A percentile compares a stretch with the other conserved stretches of the same genome.
These are phyloP conservation scores for Solanum pennellii DNA, from an alignment of 257 asterid species.

Conservation along the genomic window DNA sequence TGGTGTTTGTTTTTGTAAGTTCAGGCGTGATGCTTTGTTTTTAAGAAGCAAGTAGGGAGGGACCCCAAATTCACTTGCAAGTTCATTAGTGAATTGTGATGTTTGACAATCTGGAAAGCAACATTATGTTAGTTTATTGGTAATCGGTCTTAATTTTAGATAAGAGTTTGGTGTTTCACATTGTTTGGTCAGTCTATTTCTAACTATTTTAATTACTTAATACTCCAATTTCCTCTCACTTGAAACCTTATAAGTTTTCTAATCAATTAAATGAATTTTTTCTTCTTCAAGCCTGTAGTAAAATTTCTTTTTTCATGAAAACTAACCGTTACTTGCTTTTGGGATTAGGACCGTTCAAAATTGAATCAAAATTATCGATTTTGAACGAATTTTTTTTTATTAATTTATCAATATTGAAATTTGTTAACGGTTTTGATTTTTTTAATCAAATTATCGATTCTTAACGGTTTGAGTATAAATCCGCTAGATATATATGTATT, in stretches of 20 bases:
- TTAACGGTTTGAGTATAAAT: too few relatives aligned
- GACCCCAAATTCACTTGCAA: background rate
- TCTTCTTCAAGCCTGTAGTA: background rate
- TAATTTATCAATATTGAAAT: too few relatives aligned
- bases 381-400: too few relatives aligned
- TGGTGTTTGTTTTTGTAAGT: background rate
- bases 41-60: background rate
- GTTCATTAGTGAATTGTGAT: background rate
- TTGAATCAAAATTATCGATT: too few relatives aligned
- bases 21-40: background rate
- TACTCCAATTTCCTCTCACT: background rate
- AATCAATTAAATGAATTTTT: background rate
- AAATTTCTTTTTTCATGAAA: background rate
- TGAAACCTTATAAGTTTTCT: background rate
- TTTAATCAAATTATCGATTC: rapidly evolving
- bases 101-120: background rate
- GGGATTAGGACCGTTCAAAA: background rate
- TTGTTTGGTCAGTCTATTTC: background rate
- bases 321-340: background rate
- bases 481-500: too few relatives aligned
- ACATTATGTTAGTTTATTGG: background rate
- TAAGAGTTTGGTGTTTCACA: background rate
- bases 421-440: too few relatives aligned
- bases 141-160: background rate
- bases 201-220: background rate